Evolutionary conservation across 768 basidiomycete species (phyloP).

Genomic region (Leucosporidium scottii): DNA sequence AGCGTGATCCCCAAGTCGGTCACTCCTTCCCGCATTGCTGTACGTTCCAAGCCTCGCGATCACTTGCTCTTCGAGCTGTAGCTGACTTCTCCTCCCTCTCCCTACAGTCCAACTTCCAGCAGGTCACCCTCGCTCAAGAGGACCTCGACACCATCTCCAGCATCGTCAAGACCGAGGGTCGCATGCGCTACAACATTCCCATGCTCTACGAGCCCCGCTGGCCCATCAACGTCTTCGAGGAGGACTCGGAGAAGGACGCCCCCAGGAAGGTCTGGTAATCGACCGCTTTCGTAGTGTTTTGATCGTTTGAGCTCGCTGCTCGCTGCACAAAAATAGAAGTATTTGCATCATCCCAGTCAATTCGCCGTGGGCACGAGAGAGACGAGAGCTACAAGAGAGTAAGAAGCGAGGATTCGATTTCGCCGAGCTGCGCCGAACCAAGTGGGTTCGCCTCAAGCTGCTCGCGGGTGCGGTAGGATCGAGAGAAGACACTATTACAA

Average conservation of each 20-base stretch:
- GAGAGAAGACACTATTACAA: too few relatives aligned
- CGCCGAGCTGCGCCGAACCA: too few relatives aligned
- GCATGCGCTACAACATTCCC: constrained; percentile 55
- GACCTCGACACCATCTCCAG: constrained; percentile 56
- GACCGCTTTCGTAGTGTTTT: too few relatives aligned
- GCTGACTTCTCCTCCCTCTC: neutral
- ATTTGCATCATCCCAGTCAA: too few relatives aligned
- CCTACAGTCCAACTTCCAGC: constrained; percentile 20
- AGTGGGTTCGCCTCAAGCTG: too few relatives aligned
- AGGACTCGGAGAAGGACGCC: constrained; percentile 52
- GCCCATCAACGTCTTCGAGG: constrained; percentile 65
- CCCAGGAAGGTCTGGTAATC: constrained; percentile 3
- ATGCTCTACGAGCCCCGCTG: constrained; percentile 54
- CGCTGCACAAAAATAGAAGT: too few relatives aligned
- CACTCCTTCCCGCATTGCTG: constrained; percentile 57
- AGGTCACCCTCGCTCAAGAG: constrained; percentile 57
- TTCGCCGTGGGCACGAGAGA: too few relatives aligned
- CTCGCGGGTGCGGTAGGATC: too few relatives aligned
- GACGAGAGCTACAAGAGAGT: too few relatives aligned
- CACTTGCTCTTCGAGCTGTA: neutral
- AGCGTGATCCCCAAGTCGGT: constrained; percentile 73
- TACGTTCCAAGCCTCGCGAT: constrained; percentile 44
- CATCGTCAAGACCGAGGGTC: constrained; percentile 52
- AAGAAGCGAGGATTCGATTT: too few relatives aligned
- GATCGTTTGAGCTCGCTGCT: too few relatives aligned